phyloP scores from a whole-genome alignment of 176 grass and related monocot species.

The Avena sativa region DNA sequence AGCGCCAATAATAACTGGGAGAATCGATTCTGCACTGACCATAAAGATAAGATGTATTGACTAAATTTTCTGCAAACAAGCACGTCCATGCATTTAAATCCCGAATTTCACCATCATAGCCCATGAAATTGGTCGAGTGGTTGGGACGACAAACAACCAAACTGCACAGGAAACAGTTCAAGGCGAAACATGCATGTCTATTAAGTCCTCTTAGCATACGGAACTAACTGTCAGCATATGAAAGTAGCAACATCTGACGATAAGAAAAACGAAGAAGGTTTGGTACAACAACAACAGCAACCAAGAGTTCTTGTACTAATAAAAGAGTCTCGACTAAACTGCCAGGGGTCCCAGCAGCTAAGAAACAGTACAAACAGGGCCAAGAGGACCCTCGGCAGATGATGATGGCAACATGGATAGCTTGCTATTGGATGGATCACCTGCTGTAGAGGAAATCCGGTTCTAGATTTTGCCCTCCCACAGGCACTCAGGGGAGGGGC shows the following conservation, averaged over 20 bases:
- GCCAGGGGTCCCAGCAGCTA: neutral
- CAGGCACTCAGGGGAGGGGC: constrained; percentile 51
- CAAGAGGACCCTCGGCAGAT: neutral
- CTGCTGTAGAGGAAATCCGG: neutral
- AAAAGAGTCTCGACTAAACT: neutral
- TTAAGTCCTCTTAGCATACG: constrained; percentile 17
- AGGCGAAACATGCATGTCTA: neutral
- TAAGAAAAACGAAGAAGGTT: neutral
- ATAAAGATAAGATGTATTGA: neutral
- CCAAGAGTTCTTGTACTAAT: neutral
- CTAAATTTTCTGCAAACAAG: neutral
- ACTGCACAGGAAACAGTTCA: neutral
- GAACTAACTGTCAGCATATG: neutral
- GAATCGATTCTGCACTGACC: neutral
- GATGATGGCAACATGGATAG: neutral
- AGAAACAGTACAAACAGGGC: neutral
- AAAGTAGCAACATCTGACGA: neutral
- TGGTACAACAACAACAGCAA: neutral
- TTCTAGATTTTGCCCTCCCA: constrained; percentile 68
- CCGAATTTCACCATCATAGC: neutral
- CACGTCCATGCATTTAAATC: neutral
- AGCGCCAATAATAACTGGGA: neutral
- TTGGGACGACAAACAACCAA: neutral
- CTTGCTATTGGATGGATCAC: neutral
- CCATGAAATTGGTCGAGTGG: neutral